Percentiles rank a stretch among this genome's conserved stretches.
These are phyloP conservation scores for Trametes versicolor DNA, from an alignment of 1,284 basidiomycete species.

Conservation along the genomic window DNA sequence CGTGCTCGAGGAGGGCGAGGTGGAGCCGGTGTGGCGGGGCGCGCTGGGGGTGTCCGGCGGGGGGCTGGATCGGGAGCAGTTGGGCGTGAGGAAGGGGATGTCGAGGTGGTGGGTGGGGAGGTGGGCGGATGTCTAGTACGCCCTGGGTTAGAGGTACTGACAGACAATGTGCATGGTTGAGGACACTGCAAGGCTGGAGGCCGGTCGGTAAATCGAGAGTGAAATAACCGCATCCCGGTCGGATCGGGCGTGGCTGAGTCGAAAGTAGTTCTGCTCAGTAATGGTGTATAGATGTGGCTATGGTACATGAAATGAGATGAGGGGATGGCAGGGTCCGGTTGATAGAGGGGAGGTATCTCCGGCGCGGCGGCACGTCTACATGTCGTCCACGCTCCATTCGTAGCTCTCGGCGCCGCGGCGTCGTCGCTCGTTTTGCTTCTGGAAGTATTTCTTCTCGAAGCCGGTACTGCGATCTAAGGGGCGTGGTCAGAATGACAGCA, in stretches of 20 bases:
- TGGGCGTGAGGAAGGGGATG: slow-evolving; percentile 61
- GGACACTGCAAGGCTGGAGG: neutral
- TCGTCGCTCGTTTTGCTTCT: slow-evolving; percentile 79
- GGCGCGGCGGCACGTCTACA: slow-evolving; percentile 56
- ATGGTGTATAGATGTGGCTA: neutral
- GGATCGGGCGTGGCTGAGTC: too few relatives aligned
- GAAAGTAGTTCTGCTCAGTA: neutral
- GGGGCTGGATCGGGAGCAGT: slow-evolving; percentile 56
- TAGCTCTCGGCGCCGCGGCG: slow-evolving; percentile 78
- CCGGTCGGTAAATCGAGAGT: neutral
- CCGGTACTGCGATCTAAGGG: slow-evolving; percentile 88
- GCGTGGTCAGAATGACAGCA: slow-evolving; percentile 5
- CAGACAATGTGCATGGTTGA: neutral
- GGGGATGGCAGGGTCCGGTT: neutral
- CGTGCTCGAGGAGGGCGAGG: slow-evolving; percentile 54
- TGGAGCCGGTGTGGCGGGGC: slow-evolving; percentile 58
- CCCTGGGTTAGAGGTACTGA: neutral
- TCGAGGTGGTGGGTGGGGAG: slow-evolving; percentile 69
- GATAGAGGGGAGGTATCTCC: neutral
- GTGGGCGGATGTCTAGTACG: slow-evolving; percentile 46
- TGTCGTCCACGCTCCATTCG: slow-evolving; percentile 90
- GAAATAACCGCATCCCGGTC: neutral
- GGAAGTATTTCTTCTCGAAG: slow-evolving; percentile 94
- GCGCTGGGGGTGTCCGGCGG: slow-evolving; percentile 51
- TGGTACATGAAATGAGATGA: neutral